Evolutionary conservation across 768 basidiomycete genomes (phyloP).

Genomic region (Boletellus emodensis): DNA sequence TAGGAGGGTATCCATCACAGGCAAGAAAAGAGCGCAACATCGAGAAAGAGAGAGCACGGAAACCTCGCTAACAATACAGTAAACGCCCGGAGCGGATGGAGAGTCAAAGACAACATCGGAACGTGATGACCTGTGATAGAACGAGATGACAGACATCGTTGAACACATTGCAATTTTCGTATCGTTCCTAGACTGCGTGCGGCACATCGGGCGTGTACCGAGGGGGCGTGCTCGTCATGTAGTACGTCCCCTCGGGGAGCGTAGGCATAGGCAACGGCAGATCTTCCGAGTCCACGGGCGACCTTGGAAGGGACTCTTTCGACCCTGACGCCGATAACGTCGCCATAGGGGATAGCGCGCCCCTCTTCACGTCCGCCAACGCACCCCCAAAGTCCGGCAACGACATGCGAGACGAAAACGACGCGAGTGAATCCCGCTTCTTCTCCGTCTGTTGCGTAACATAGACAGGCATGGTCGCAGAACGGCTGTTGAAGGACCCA

Average conservation of each 20-base stretch:
- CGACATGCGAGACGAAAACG: slow-evolving; percentile 44
- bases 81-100: too few species aligned
- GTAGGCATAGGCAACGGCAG: slow-evolving; percentile 20
- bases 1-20: too few species aligned
- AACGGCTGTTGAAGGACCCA: slow-evolving; percentile 18
- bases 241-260: slow-evolving; percentile 16
- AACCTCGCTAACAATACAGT: too few species aligned
- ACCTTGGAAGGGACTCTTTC: slow-evolving; percentile 25
- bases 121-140: too few species aligned
- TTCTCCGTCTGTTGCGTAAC: slow-evolving; percentile 42
- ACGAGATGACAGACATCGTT: background rate
- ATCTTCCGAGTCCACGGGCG: slow-evolving; percentile 16
- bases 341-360: slow-evolving; percentile 18
- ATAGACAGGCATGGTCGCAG: slow-evolving; percentile 39
- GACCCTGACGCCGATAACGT: slow-evolving; percentile 23
- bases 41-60: too few species aligned
- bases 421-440: slow-evolving; percentile 47
- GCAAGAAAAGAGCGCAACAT: too few species aligned
- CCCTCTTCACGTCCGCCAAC: slow-evolving; percentile 25
- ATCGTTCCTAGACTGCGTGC: slow-evolving; percentile 14
- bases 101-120: too few species aligned
- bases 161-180: background rate
- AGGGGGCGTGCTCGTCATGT: slow-evolving; percentile 14
- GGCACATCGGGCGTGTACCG: slow-evolving; percentile 19
- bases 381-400: slow-evolving; percentile 39